Evolutionary conservation across 139 green algal genomes (phyloP).

Genomic region (Chlorella vulgaris): DNA sequence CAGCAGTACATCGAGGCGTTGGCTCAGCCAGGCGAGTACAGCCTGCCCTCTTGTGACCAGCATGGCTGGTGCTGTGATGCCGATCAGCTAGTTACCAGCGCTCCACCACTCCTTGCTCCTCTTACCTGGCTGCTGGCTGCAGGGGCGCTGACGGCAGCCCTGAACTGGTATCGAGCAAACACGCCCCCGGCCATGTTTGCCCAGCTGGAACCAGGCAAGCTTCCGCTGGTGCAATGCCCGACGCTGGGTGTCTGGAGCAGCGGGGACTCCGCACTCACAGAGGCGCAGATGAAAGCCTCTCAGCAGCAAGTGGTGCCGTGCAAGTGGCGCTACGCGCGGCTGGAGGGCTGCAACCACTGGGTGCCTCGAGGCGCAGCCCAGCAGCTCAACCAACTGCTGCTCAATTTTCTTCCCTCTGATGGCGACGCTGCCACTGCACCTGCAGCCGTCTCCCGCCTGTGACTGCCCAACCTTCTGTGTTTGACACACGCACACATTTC

Average conservation of each 20-base stretch:
- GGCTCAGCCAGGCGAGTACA: background rate
- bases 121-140: background rate
- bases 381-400: slow-evolving; percentile 32
- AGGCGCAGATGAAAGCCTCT: slow-evolving; percentile 37
- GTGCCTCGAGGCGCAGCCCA: slow-evolving; percentile 32
- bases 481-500: no score
- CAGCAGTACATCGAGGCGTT: background rate
- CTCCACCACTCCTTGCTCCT: background rate
- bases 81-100: background rate
- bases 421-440: background rate
- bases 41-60: background rate
- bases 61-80: background rate
- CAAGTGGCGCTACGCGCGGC: slow-evolving; percentile 34
- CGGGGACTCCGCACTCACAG: slow-evolving; percentile 26
- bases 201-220: background rate
- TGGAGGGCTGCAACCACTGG: slow-evolving; percentile 37
- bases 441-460: background rate
- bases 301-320: slow-evolving; percentile 5
- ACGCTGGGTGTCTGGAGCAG: slow-evolving; percentile 38
- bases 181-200: slow-evolving; percentile 26
- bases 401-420: slow-evolving; percentile 33
- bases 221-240: background rate
- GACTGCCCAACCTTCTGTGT: background rate
- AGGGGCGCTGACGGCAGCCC: slow-evolving; percentile 33
- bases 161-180: slow-evolving; percentile 42